These are phyloP conservation scores for Earliella scabrosa DNA, from an alignment of 1,284 basidiomycete species.

Conservation along the genomic window DNA sequence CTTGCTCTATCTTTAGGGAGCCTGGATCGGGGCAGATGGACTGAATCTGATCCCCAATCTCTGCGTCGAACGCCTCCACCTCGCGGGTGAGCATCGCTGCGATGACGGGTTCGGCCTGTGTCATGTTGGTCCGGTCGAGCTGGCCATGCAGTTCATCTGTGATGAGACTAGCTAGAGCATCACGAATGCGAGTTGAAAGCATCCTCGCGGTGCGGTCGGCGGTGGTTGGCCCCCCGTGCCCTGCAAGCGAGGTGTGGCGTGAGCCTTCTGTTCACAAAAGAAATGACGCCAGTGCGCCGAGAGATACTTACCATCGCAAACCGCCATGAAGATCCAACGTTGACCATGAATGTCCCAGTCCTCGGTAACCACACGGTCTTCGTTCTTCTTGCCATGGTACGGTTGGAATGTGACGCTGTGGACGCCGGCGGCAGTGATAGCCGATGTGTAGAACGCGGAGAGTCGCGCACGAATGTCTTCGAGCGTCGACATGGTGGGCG, in stretches of 20 bases:
- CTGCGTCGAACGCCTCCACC: conserved; percentile 2
- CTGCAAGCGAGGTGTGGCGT: background rate
- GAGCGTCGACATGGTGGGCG: background rate
- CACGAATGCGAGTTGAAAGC: background rate
- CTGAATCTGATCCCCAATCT: background rate
- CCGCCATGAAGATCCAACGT: conserved; percentile 4
- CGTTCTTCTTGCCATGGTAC: background rate
- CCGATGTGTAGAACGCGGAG: background rate
- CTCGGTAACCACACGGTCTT: conserved; percentile 2
- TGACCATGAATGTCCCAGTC: conserved; percentile 2
- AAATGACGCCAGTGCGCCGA: no score
- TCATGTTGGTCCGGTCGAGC: conserved; percentile 5
- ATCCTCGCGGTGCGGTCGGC: background rate
- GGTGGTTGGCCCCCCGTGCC: background rate
- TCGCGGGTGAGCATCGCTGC: background rate
- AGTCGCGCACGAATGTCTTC: background rate
- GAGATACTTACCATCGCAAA: conserved; percentile 7
- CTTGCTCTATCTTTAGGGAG: background rate
- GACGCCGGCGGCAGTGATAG: background rate
- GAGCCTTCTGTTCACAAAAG: no score
- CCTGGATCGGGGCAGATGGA: background rate
- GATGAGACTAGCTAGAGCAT: background rate
- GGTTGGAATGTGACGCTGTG: conserved; percentile 13
- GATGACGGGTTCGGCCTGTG: background rate
- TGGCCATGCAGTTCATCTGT: background rate